phyloP scores from a whole-genome alignment of 768 basidiomycete species.

The Pulveroboletus sp. region DNA sequence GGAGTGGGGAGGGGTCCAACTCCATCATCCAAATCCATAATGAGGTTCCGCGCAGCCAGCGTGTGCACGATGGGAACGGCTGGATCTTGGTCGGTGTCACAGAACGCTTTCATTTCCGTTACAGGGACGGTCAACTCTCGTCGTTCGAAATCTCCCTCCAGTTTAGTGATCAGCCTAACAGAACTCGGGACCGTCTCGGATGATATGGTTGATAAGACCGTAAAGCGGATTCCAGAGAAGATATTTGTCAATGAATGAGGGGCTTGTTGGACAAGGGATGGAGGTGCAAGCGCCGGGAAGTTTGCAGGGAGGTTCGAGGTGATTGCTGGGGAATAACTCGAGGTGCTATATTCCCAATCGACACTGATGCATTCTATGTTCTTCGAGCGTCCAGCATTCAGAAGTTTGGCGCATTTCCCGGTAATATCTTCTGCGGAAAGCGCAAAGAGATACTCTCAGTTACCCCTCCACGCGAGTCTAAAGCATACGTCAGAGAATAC shows the following conservation, averaged over 20 bases:
- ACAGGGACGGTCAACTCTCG: slow-evolving; percentile 21
- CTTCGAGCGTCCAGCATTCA: slow-evolving; percentile 47
- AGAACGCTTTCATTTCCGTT: slow-evolving; percentile 21
- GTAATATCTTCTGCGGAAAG: slow-evolving; percentile 41
- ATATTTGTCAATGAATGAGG: slow-evolving; percentile 30
- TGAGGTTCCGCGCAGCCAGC: slow-evolving; percentile 49
- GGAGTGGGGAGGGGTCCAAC: slow-evolving; percentile 32
- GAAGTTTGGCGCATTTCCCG: slow-evolving; percentile 43
- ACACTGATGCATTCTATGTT: slow-evolving; percentile 42
- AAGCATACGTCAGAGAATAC: slow-evolving; percentile 50
- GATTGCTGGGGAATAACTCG: slow-evolving; percentile 8
- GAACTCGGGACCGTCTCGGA: slow-evolving; percentile 20
- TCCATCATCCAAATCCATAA: slow-evolving; percentile 44
- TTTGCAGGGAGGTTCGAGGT: slow-evolving; percentile 14
- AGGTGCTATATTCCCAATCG: slow-evolving; percentile 40
- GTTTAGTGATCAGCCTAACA: slow-evolving; percentile 26
- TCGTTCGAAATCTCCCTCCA: slow-evolving; percentile 20
- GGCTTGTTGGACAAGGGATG: slow-evolving; percentile 31
- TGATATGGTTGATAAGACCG: slow-evolving; percentile 31
- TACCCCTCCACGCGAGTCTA: slow-evolving; percentile 49
- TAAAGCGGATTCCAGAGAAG: slow-evolving; percentile 33
- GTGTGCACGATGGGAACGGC: slow-evolving; percentile 43
- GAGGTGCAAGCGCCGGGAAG: slow-evolving; percentile 29
- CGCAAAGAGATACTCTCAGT: slow-evolving; percentile 48
- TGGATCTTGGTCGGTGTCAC: slow-evolving; percentile 2